Conservation (phyloP, 371 early-diverging fungal species). For the Mortierella polycephala region DNA sequence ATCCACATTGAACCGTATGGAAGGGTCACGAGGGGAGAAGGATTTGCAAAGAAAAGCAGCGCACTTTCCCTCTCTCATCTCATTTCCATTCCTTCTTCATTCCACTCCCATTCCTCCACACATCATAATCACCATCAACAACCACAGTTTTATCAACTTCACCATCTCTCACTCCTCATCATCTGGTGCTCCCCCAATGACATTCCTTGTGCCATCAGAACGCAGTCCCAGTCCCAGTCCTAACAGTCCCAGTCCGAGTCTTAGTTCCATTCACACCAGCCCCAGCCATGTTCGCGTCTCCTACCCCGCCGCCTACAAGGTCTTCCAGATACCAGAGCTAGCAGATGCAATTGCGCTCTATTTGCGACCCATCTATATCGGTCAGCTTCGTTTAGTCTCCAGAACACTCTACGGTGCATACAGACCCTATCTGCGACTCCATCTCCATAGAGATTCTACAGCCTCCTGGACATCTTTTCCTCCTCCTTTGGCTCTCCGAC, state of each 20-base stretch:
- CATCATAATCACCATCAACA: not conserved
- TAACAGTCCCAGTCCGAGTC: not conserved
- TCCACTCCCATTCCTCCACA: not conserved
- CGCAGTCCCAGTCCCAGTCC: not conserved
- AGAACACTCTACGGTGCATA: conserved; percentile 22
- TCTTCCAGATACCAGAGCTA: conserved; percentile 41
- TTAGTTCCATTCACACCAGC: not conserved
- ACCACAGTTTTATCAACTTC: not conserved
- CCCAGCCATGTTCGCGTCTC: not conserved
- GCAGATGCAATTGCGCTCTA: conserved; percentile 30
- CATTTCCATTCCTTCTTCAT: not conserved
- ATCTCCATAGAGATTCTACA: conserved; percentile 31
- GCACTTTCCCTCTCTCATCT: not conserved
- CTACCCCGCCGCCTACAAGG: conserved; percentile 17
- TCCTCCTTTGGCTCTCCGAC: not conserved
- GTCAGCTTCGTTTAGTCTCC: conserved; percentile 34
- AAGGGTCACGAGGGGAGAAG: too few relatives aligned
- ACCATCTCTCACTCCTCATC: not conserved
- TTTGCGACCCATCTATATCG: conserved; percentile 34
- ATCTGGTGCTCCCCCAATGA: not conserved
- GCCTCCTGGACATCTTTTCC: conserved; percentile 41
- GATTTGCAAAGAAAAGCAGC: too few relatives aligned
- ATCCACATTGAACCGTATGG: too few relatives aligned
- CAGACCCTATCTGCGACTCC: conserved; percentile 35
- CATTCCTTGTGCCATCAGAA: not conserved